These are phyloP conservation scores for Leccinum huronense DNA, from an alignment of 1,284 basidiomycete species.

Conservation along the genomic window DNA sequence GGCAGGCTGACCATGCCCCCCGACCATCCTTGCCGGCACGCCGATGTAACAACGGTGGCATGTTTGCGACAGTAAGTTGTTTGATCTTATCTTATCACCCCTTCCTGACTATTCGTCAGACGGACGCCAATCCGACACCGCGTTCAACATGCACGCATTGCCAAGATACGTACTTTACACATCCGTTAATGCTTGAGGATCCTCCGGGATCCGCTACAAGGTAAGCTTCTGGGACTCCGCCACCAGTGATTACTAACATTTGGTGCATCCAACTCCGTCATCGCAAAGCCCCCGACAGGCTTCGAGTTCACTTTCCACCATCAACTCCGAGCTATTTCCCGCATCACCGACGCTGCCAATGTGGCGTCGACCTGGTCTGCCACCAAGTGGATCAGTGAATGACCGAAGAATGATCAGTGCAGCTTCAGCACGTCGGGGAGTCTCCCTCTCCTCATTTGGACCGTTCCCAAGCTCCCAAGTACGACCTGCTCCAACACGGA, in stretches of 20 bases:
- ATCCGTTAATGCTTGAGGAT: neutral
- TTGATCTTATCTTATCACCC: neutral
- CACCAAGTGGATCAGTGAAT: neutral
- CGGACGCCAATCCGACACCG: neutral
- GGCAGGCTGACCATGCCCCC: neutral
- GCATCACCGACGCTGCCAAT: neutral
- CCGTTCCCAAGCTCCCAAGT: neutral
- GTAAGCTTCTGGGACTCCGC: neutral
- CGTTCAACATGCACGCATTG: neutral
- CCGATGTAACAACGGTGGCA: neutral
- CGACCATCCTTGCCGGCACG: constrained; percentile 1
- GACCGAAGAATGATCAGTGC: neutral
- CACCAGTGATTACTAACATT: neutral
- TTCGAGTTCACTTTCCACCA: neutral
- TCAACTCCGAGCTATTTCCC: neutral
- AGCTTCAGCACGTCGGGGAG: neutral
- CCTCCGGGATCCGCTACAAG: neutral
- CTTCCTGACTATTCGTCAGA: neutral
- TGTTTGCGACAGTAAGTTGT: neutral
- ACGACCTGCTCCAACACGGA: neutral
- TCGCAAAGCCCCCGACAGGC: neutral
- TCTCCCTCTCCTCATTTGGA: neutral
- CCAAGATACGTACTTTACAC: neutral
- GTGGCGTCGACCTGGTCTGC: neutral
- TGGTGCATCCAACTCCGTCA: neutral